phyloP scores from a whole-genome alignment of 2,329 filamentous ascomycete species.

The Elsinoe fawcettii region DNA sequence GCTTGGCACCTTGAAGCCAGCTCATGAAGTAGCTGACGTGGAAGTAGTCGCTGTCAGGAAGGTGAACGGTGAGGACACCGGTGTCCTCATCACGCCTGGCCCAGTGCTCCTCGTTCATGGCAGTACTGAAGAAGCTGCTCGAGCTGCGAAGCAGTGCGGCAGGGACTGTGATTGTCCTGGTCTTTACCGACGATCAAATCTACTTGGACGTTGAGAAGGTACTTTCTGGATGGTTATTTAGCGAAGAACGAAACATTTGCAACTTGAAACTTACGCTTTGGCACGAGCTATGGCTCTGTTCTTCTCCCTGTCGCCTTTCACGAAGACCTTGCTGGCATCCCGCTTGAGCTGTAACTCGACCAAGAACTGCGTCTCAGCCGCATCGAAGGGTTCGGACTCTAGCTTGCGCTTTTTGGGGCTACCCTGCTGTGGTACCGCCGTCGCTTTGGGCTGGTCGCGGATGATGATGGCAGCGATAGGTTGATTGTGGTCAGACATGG shows the following conservation, averaged over 20 bases:
- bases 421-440: not conserved
- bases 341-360: not conserved
- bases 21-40: constrained; percentile 3
- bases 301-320: not conserved
- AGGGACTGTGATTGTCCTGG: not conserved
- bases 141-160: not conserved
- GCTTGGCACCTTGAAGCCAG: constrained; percentile 1
- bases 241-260: too few species aligned
- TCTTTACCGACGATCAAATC: not conserved
- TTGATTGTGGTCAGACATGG: not conserved
- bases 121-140: not conserved
- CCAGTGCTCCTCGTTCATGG: not conserved
- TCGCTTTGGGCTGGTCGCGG: not conserved
- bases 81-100: not conserved
- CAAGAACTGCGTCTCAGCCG: not conserved
- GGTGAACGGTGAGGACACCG: not conserved
- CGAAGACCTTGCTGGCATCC: not conserved
- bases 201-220: not conserved
- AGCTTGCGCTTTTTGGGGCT: not conserved
- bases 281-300: not conserved
- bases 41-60: constrained; percentile 3
- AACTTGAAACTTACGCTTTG: not conserved
- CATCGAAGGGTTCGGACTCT: not conserved
- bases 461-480: not conserved
- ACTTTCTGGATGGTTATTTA: not conserved